Evolutionary conservation across 768 basidiomycete species (phyloP), one percentile per base, ranked within the genome.

Genomic region (Amanita muscaria): DNA sequence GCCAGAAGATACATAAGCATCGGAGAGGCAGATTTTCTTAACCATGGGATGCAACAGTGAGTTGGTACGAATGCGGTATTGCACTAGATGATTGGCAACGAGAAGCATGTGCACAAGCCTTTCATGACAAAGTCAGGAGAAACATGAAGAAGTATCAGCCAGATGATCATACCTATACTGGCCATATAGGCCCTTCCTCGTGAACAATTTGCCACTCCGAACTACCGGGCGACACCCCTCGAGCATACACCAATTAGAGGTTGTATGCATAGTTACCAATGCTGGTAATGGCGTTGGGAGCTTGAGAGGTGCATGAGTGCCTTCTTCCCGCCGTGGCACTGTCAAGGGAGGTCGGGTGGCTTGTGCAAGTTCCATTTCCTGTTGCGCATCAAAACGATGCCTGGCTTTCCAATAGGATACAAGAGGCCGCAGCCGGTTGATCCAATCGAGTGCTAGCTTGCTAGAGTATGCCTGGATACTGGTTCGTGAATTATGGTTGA

Each of bases 1-100:
- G 7, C 93, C 92, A n/a, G 91, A 93, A 57, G 76, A 82, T 22
- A 92, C 72, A 61, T 93, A 90, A 6, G 80, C 80, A 56, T 87
- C 85, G 18, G 81, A 58, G 8, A 90, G 70, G 50, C 69, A 73
- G 41, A 83, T 73, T 49, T 73, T 71, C 42, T 68, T 60, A 49
- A 73, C 69, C 8, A 74, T 69, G 22, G 69, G 67, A 51, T 88
- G 77, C 36, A 90, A 58, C 1, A 73, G 63, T 31, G 73, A 73
- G 16, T 67, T 68, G 3, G 74, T 72, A n/a, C 63, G 73, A 51
- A 89, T 74, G 49, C 72, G 73, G 63, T 79, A 97, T 49, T 73
- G 72, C 18, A 89, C 67, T 11, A 98, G 64, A 55, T 83, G 76
- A 0, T 91, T 91, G 1, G 78, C 65, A 3, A 89, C 66, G 8